A percentile compares a stretch with the other conserved stretches of the same genome.
Conservation (phyloP, 2,329 filamentous ascomycete genomes). For the Talaromyces sp. region DNA sequence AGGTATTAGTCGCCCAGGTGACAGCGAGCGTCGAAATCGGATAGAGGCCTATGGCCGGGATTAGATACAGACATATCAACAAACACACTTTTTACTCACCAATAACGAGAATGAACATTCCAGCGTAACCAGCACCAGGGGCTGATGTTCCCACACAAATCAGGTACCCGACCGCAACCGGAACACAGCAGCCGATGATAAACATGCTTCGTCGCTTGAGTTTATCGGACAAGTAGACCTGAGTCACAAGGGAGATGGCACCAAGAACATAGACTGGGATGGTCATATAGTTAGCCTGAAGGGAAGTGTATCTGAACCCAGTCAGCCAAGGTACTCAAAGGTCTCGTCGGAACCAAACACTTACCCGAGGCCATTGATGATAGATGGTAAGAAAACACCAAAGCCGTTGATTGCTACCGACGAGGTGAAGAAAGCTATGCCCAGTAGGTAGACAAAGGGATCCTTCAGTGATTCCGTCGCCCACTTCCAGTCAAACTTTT, state of each 20-base stretch:
- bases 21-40: conserved; percentile 6
- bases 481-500: conserved; percentile 5
- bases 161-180: conserved; percentile 3
- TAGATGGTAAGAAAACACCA: conserved; percentile 6
- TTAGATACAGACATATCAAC: not conserved
- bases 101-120: conserved; percentile 7
- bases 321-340: not conserved
- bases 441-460: conserved; percentile 5
- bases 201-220: not conserved
- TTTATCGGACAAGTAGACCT: conserved; percentile 2
- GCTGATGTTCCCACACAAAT: conserved; percentile 1
- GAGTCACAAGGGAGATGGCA: conserved; percentile 2
- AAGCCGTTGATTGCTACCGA: conserved; percentile 8
- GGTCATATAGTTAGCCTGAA: conserved; percentile 4
- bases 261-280: conserved; percentile 6
- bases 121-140: conserved; percentile 3
- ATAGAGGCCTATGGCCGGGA: not conserved
- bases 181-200: conserved; percentile 2
- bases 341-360: not conserved
- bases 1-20: not conserved
- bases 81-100: not conserved
- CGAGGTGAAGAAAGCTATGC: conserved; percentile 5
- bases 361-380: conserved; percentile 8
- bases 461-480: conserved; percentile 2
- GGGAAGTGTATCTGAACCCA: conserved; percentile 3